Percentiles rank a stretch among this genome's conserved stretches.
Conservation (phyloP, 2,329 filamentous ascomycete genomes). For the Fusarium tjaetaba region DNA sequence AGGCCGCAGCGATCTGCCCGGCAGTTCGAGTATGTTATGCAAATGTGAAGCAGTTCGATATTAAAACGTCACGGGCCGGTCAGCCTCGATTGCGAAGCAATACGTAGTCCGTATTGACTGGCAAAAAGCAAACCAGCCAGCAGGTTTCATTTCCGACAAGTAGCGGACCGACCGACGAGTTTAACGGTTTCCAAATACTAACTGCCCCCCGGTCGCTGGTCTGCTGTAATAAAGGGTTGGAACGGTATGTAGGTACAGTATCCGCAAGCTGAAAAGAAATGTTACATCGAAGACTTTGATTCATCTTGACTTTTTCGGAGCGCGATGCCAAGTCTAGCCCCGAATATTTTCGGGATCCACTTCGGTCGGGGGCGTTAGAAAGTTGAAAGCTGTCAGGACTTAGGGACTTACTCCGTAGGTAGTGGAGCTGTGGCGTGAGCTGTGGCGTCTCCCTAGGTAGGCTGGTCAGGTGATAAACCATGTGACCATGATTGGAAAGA, state of each 20-base stretch:
- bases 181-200: not conserved
- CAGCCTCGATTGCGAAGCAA: not conserved
- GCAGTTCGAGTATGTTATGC: slow-evolving; percentile 20
- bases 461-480: slow-evolving; percentile 16
- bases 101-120: not conserved
- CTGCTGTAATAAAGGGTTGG: slow-evolving; percentile 3
- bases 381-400: not conserved
- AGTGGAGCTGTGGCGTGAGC: slow-evolving; percentile 4
- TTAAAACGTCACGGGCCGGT: not conserved
- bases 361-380: not conserved
- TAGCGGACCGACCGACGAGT: slow-evolving; percentile 21
- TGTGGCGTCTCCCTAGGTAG: not conserved
- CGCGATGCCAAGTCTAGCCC: slow-evolving; percentile 26
- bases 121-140: slow-evolving; percentile 37
- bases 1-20: slow-evolving; percentile 30
- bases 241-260: not conserved
- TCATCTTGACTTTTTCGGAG: slow-evolving; percentile 22
- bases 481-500: not conserved
- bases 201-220: not conserved
- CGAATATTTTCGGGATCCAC: slow-evolving; percentile 41
- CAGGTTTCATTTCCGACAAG: slow-evolving; percentile 39
- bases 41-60: not conserved
- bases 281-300: slow-evolving; percentile 37
- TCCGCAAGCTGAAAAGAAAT: slow-evolving; percentile 42
- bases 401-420: no score